phyloP scores from a whole-genome alignment of 805 yeast species.

The Starmerella apis region DNA sequence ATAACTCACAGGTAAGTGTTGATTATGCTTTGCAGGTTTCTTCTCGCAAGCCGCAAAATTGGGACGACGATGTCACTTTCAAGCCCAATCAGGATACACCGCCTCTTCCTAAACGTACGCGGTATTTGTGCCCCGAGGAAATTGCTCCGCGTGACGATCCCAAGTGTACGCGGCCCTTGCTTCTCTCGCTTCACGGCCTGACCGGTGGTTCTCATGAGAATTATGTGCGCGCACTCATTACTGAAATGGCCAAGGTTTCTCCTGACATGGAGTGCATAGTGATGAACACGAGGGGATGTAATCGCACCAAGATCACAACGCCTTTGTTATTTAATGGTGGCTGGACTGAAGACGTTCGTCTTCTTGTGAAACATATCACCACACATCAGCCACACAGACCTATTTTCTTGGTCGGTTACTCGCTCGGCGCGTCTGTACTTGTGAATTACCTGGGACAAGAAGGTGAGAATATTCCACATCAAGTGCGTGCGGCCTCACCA shows the following conservation, averaged over 20 bases:
- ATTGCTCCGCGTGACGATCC: conserved; percentile 30
- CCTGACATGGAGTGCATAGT: conserved; percentile 54
- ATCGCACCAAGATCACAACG: conserved; percentile 54
- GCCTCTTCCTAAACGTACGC: conserved; percentile 42
- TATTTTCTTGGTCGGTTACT: conserved; percentile 62
- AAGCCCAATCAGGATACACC: conserved; percentile 30
- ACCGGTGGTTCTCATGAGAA: conserved; percentile 82
- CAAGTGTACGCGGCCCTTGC: conserved; percentile 42
- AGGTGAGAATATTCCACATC: conserved; percentile 30
- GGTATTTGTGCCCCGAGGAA: conserved; percentile 44
- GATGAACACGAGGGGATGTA: conserved; percentile 67
- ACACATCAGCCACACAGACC: conserved; percentile 49
- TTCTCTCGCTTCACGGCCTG: conserved; percentile 62
- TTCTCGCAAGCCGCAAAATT: conserved; percentile 31
- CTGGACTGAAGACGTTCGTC: conserved; percentile 60
- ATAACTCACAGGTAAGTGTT: conserved; percentile 62
- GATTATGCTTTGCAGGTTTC: conserved; percentile 51
- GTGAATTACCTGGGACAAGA: conserved; percentile 65
- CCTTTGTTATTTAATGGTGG: conserved; percentile 61
- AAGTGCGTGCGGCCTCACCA: conserved; percentile 46
- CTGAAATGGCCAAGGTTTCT: conserved; percentile 24
- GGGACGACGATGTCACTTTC: conserved; percentile 27
- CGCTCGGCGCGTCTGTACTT: conserved; percentile 66
- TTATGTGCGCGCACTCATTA: conserved; percentile 52
- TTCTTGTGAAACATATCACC: conserved; percentile 43